Evolutionary conservation across 257 asterid species (phyloP).

Genomic region (Echium plantagineum): DNA sequence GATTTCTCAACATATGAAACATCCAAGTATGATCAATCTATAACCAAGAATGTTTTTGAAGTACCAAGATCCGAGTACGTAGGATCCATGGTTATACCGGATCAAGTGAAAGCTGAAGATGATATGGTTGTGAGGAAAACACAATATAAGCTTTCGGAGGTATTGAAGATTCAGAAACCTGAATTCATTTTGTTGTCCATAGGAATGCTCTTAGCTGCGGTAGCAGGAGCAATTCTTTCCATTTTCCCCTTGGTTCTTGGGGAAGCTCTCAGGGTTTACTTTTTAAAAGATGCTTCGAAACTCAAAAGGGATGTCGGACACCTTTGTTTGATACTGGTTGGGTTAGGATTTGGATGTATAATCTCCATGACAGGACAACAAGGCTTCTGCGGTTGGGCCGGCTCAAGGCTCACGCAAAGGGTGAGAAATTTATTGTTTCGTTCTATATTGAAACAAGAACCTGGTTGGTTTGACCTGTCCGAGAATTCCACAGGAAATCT

Average conservation of each 20-base stretch:
- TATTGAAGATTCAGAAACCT: conserved; percentile 57
- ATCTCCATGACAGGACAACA: conserved; percentile 73
- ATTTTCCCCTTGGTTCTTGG: conserved; percentile 70
- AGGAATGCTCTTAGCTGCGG: conserved; percentile 46
- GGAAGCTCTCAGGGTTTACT: conserved; percentile 60
- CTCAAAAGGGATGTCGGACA: conserved; percentile 47
- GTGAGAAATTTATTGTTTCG: conserved; percentile 44
- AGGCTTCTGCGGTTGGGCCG: conserved; percentile 82
- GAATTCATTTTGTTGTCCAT: conserved; percentile 32
- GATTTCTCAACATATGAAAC: conserved; percentile 18
- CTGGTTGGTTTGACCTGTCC: conserved; percentile 67
- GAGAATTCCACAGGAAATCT: conserved; percentile 65
- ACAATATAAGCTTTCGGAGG: conserved; percentile 39
- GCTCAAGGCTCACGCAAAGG: conserved; percentile 59
- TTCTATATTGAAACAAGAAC: conserved; percentile 65
- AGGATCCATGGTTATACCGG: conserved; percentile 20
- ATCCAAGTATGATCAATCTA: conserved; percentile 14
- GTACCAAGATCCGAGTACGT: conserved; percentile 27
- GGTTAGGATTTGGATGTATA: conserved; percentile 65
- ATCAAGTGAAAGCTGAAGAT: conserved; percentile 15
- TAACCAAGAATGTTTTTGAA: conserved; percentile 20
- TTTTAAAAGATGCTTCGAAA: conserved; percentile 12
- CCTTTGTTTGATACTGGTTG: conserved; percentile 52
- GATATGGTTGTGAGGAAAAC: conserved; percentile 13
- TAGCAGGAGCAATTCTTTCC: conserved; percentile 77